A percentile compares a stretch with the other conserved stretches of the same genome.
phyloP scores from a whole-genome alignment of 1,139 yeast genomes.

The Groenewaldozyma auringiensis region DNA sequence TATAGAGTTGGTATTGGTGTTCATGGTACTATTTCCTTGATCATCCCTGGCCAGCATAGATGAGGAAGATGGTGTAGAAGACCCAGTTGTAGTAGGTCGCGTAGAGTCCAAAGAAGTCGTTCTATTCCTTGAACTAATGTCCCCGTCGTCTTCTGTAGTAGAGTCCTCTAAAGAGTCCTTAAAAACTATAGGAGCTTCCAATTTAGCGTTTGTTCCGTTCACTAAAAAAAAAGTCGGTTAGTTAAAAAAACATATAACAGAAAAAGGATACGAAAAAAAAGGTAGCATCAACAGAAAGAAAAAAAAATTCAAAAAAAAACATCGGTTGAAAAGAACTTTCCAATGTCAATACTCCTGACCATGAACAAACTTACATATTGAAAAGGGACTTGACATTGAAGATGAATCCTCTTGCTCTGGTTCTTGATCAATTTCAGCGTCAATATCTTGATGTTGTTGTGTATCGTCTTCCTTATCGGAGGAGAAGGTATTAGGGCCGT shows the following conservation, averaged over 20 bases:
- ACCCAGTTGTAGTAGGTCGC: neutral
- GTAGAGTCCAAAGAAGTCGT: neutral
- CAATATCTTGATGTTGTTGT: no score
- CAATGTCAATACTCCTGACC: no score
- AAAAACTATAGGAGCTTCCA: constrained; percentile 18
- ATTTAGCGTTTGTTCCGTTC: constrained; percentile 6
- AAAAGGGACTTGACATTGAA: neutral
- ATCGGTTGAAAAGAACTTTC: no score
- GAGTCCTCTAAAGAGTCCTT: constrained; percentile 3
- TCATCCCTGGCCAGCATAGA: neutral
- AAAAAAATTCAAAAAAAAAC: no score
- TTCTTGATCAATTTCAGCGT: neutral
- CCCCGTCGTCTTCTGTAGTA: neutral
- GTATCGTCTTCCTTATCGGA: no score
- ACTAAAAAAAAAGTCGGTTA: neutral
- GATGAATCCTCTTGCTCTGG: neutral
- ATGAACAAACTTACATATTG: no score
- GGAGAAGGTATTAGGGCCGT: no score
- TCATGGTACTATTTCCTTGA: constrained; percentile 2
- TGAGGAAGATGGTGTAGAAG: neutral
- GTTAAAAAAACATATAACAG: neutral
- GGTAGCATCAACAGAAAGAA: no score
- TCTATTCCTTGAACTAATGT: neutral
- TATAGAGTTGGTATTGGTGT: neutral
- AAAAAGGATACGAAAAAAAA: neutral